These are phyloP conservation scores for Helenozyma rhizophorensis DNA, from an alignment of 805 yeast species.

Conservation along the genomic window DNA sequence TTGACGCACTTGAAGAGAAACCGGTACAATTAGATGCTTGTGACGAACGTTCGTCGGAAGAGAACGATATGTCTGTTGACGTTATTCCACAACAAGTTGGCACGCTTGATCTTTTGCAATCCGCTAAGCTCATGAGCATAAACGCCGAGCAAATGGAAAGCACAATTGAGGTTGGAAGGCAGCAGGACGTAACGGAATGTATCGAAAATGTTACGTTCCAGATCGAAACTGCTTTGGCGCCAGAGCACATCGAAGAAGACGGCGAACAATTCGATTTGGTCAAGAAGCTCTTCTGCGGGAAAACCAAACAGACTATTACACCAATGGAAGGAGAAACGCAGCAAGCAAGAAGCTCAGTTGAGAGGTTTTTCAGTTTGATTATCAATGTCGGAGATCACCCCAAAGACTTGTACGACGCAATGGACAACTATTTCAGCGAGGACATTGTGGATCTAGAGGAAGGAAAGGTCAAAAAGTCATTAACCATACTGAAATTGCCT, in stretches of 20 bases:
- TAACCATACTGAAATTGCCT: constrained; percentile 71
- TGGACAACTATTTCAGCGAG: constrained; percentile 78
- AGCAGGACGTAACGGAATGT: constrained; percentile 97
- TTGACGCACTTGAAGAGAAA: background rate
- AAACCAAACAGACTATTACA: constrained; percentile 69
- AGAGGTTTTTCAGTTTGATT: constrained; percentile 74
- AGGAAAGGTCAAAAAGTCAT: constrained; percentile 68
- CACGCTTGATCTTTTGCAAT: constrained; percentile 4
- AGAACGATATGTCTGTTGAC: no score
- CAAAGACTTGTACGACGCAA: constrained; percentile 81
- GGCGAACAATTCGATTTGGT: constrained; percentile 81
- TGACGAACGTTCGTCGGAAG: no score
- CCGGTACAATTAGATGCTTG: no score
- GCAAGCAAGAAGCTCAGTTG: constrained; percentile 39
- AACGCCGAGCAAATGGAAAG: constrained; percentile 65
- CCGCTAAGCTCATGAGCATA: constrained; percentile 27
- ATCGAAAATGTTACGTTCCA: constrained; percentile 91
- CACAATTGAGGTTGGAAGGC: constrained; percentile 79
- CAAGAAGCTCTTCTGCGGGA: constrained; percentile 80
- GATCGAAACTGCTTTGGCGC: constrained; percentile 80
- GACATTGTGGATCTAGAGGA: constrained; percentile 66
- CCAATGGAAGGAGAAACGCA: constrained; percentile 38
- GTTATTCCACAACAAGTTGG: background rate
- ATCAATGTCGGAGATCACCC: constrained; percentile 89
- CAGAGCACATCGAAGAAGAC: constrained; percentile 58